A percentile compares a stretch with the other conserved stretches of the same genome.
phyloP scores from a whole-genome alignment of 1,284 basidiomycete species.

The Exobasidium cylindrosporum region DNA sequence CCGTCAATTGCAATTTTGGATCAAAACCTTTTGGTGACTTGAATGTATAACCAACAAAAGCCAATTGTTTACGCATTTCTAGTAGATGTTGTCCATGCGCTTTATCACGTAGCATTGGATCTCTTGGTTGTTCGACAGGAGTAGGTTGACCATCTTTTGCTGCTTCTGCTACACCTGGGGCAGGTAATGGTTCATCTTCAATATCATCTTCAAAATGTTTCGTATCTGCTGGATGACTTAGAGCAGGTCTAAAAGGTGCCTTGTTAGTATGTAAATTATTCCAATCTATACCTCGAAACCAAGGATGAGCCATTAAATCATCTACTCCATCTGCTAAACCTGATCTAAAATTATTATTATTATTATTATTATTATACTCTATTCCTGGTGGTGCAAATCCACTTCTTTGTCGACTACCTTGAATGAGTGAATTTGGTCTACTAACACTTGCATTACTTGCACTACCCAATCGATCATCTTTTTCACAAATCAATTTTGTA shows the following conservation, averaged over 20 bases:
- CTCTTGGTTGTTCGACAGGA: constrained; percentile 69
- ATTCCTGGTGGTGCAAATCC: constrained; percentile 61
- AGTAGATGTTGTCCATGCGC: constrained; percentile 79
- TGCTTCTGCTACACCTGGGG: constrained; percentile 76
- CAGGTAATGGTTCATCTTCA: constrained; percentile 76
- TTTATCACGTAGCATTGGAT: constrained; percentile 79
- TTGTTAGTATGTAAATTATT: constrained; percentile 59
- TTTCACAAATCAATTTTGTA: constrained; percentile 82
- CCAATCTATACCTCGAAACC: constrained; percentile 49
- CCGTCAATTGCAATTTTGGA: constrained; percentile 28
- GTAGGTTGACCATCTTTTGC: constrained; percentile 21
- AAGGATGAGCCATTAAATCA: constrained; percentile 70
- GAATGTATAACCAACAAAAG: constrained; percentile 65
- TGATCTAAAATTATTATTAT: constrained; percentile 55
- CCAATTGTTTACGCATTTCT: constrained; percentile 82
- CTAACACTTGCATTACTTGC: constrained; percentile 68
- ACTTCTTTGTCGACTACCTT: constrained; percentile 67
- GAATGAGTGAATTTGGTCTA: constrained; percentile 72
- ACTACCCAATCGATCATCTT: constrained; percentile 83
- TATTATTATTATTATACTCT: constrained; percentile 51
- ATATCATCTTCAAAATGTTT: constrained; percentile 69
- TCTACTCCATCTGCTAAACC: constrained; percentile 71
- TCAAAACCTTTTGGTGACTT: constrained; percentile 46
- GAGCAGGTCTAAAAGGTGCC: constrained; percentile 82
- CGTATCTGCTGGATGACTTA: constrained; percentile 57